Evolutionary conservation across 345 rosid species (phyloP).

Genomic region (Citrus medica): DNA sequence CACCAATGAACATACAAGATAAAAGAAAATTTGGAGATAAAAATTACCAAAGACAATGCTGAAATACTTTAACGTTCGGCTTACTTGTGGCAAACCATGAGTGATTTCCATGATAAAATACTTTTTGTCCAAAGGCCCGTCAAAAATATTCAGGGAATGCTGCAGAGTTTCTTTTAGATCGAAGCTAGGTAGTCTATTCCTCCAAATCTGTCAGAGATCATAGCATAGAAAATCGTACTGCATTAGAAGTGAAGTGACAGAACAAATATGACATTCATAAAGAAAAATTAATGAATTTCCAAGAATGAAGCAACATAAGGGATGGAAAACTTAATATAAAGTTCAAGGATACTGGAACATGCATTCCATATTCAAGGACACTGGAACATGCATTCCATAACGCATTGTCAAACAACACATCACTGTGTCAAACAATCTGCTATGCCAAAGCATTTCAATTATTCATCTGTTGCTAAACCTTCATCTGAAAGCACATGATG

Average conservation of each 20-base stretch:
- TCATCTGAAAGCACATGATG: background rate
- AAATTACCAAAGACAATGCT: background rate
- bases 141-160: background rate
- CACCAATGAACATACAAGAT: background rate
- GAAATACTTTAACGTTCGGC: background rate
- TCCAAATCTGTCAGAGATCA: constrained; percentile 21
- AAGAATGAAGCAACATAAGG: background rate
- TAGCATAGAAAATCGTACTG: background rate
- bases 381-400: background rate
- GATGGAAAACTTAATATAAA: background rate
- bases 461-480: background rate
- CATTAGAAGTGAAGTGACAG: background rate
- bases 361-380: background rate
- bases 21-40: background rate
- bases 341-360: background rate
- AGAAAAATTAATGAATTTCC: background rate
- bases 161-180: background rate
- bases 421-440: background rate
- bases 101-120: constrained; percentile 10
- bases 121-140: constrained; percentile 9
- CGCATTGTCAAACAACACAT: background rate
- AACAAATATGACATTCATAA: background rate
- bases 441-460: background rate
- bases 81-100: constrained; percentile 28
- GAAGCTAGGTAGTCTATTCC: background rate